These are phyloP conservation scores for Ophiocordyceps unilateralis DNA, from an alignment of 2,329 filamentous ascomycete genomes.

Conservation along the genomic window DNA sequence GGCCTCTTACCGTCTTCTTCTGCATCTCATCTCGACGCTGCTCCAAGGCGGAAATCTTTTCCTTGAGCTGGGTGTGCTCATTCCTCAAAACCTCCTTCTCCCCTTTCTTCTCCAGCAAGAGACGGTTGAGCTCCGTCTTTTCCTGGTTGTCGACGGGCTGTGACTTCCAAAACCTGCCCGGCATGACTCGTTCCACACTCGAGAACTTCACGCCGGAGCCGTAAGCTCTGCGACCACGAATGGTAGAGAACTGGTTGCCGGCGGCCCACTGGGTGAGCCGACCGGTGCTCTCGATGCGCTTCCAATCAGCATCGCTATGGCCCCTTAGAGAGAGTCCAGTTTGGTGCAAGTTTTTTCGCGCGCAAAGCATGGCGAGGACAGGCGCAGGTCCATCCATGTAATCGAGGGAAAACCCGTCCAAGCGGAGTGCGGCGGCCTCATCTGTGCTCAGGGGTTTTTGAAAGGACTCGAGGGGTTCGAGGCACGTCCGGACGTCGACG, in stretches of 20 bases:
- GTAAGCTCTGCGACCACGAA: constrained; percentile 64
- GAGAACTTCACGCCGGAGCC: constrained; percentile 58
- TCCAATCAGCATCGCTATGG: constrained; percentile 49
- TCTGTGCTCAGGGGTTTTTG: constrained; percentile 33
- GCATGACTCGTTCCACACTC: constrained; percentile 39
- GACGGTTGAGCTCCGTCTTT: constrained; percentile 42
- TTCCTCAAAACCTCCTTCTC: constrained; percentile 18
- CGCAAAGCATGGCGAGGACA: constrained; percentile 78
- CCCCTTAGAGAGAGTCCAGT: constrained; percentile 48
- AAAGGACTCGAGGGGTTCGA: constrained; percentile 35
- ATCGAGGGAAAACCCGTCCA: constrained; percentile 69
- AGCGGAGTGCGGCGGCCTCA: constrained; percentile 40
- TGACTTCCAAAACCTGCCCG: constrained; percentile 57
- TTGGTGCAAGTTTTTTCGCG: constrained; percentile 48
- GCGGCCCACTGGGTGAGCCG: constrained; percentile 55
- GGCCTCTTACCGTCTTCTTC: not conserved
- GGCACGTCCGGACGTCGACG: constrained; percentile 53
- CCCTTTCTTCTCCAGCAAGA: constrained; percentile 24
- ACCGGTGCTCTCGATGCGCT: constrained; percentile 39
- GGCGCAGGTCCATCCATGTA: constrained; percentile 64
- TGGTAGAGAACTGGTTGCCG: constrained; percentile 42
- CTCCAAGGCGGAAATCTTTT: constrained; percentile 26
- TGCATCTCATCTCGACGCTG: constrained; percentile 16
- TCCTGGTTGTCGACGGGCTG: constrained; percentile 53
- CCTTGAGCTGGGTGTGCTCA: constrained; percentile 16